Percentiles rank a stretch among this genome's conserved stretches.
phyloP scores from a whole-genome alignment of 2,329 filamentous ascomycete genomes.

The Ceratocystis ficicola region DNA sequence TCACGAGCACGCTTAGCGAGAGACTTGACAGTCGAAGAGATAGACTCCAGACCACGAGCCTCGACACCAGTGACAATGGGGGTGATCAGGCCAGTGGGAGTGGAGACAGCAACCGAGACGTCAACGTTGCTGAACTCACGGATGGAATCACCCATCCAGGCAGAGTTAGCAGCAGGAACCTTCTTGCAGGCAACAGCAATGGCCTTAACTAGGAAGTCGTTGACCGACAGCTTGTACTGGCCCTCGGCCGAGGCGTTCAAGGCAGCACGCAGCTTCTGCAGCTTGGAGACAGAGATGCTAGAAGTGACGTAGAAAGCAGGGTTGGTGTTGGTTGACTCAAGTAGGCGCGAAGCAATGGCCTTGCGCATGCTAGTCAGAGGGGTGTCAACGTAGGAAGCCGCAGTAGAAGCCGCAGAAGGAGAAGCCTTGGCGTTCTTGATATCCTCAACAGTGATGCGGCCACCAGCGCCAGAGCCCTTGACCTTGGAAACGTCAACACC shows the following conservation, averaged over 20 bases:
- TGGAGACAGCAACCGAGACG: conserved; percentile 90
- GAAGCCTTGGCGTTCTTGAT: conserved; percentile 71
- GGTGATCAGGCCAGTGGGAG: conserved; percentile 87
- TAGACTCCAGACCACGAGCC: conserved; percentile 72
- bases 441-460: conserved; percentile 82
- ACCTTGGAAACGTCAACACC: conserved; percentile 63
- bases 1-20: conserved; percentile 92
- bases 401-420: conserved; percentile 41
- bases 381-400: conserved; percentile 66
- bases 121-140: conserved; percentile 89
- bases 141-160: conserved; percentile 82
- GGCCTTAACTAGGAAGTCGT: conserved; percentile 98
- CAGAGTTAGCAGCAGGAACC: conserved; percentile 90
- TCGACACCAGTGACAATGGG: conserved; percentile 89
- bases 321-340: conserved; percentile 82
- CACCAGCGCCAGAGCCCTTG: conserved; percentile 77
- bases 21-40: conserved; percentile 85
- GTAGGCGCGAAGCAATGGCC: conserved; percentile 84
- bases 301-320: conserved; percentile 97
- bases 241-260: conserved; percentile 81
- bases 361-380: conserved; percentile 91
- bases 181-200: conserved; percentile 78
- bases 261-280: conserved; percentile 87
- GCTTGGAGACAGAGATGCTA: conserved; percentile 82
- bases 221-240: conserved; percentile 98